Base-by-base conservation (phyloP, 2,329 filamentous ascomycete species). In the Colletotrichum agaves region DNA sequence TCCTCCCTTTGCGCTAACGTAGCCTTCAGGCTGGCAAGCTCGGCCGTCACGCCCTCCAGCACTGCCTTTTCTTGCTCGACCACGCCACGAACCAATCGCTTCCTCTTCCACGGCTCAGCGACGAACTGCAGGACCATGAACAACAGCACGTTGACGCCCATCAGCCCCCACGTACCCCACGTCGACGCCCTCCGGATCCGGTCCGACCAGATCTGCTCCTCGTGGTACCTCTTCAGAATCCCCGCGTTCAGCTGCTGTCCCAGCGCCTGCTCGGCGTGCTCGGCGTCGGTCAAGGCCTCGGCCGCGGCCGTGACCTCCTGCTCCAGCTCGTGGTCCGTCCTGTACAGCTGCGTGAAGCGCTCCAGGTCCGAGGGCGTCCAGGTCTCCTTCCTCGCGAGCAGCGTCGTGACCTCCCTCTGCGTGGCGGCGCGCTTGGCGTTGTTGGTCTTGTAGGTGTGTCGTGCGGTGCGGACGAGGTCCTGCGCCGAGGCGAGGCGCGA, bases 141-240 rank as follows among this genome's bases (percentile, higher is more conserved):
- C 52, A 99, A 81, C 69, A 98, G 78, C 35, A 98, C 92, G 76
- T 99, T 99, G 75, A 98, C 88, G 23, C 95, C 95, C 96, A 99
- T 99, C 69, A 99, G 82, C 0, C 95, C 96, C 90, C 97, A 98
- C 0, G 96, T 99, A 39, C 97, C 95, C 96, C 96, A 99, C 0
- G 96, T 99, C 77, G 92, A 96, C 85, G 97, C 97, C 71, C 96
- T 87, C 39, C 96, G 87, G 76, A 99, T 99, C 73, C 97, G 95
- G 78, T 99, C 96, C 76, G 93, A 97, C 96, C 96, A 99, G 63
- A 99, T 97, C 82, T 99, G 96, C 82, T 99, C 96, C 81, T 99
- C 96, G 78, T 99, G 96, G 79, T 99, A 99, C 69, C 97, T 89
- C 69, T 92, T 92, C 58, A 98, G 83, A 73, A 98, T 98, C 57